Percentiles rank a stretch among this genome's conserved stretches.
phyloP scores from a whole-genome alignment of 1,284 basidiomycete species.

The Ganoderma resinaceum region DNA sequence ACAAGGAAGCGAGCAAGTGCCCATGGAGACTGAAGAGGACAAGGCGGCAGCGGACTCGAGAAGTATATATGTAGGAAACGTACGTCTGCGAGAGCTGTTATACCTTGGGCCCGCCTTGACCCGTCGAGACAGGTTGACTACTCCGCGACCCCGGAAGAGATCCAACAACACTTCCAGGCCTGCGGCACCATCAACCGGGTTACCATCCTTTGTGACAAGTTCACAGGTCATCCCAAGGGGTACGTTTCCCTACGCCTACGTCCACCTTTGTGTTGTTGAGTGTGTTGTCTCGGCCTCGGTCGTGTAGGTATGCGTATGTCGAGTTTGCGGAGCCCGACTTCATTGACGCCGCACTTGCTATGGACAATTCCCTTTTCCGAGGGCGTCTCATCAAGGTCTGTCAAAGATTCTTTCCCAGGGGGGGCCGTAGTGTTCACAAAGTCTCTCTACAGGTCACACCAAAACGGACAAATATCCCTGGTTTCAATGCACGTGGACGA shows the following conservation, averaged over 20 bases:
- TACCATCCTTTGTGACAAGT: conserved; percentile 99
- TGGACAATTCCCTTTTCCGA: conserved; percentile 96
- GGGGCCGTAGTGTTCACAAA: background rate
- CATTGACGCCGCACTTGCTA: conserved; percentile 91
- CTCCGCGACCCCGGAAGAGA: conserved; percentile 96
- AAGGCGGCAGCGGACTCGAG: conserved; percentile 82
- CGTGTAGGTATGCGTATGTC: conserved; percentile 92
- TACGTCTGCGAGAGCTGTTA: conserved; percentile 51
- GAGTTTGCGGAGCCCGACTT: conserved; percentile 97
- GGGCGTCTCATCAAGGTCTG: conserved; percentile 90
- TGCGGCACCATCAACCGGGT: conserved; percentile 99
- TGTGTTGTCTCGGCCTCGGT: conserved; percentile 7
- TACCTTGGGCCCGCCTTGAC: conserved; percentile 17
- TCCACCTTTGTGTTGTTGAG: background rate
- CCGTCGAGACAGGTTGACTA: conserved; percentile 86
- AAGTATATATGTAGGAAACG: conserved; percentile 97
- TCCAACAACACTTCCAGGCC: conserved; percentile 96
- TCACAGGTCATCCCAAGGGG: conserved; percentile 99
- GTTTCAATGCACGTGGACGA: conserved; percentile 80
- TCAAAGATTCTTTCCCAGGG: background rate
- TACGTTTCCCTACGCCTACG: conserved; percentile 45
- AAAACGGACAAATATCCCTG: conserved; percentile 94
- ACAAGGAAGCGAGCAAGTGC: conserved; percentile 46
- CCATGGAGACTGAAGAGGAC: conserved; percentile 81
- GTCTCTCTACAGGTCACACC: conserved; percentile 73